Conservation (phyloP, 2,329 filamentous ascomycete genomes). For the Diaporthe nobilis region DNA sequence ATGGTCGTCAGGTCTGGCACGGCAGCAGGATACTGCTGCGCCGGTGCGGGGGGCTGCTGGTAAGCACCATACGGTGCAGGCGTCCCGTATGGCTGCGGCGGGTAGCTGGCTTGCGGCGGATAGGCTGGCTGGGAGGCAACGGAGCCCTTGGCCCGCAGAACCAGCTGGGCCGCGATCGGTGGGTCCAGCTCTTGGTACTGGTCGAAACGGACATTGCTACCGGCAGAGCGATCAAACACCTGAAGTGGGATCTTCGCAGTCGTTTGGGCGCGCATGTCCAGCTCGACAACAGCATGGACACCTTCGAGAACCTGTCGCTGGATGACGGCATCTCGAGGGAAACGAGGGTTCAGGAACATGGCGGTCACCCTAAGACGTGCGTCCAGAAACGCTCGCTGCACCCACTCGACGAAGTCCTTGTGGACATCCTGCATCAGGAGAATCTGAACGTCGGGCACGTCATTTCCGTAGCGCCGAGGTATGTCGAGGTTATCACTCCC, state of each 20-base stretch:
- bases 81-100: slow-evolving; percentile 44
- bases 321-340: slow-evolving; percentile 84
- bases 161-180: slow-evolving; percentile 82
- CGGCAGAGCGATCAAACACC: slow-evolving; percentile 85
- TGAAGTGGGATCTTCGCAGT: slow-evolving; percentile 84
- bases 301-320: slow-evolving; percentile 90
- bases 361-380: slow-evolving; percentile 83
- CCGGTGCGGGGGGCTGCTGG: slow-evolving; percentile 51
- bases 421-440: slow-evolving; percentile 84
- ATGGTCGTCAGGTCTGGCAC: slow-evolving; percentile 71
- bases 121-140: slow-evolving; percentile 44
- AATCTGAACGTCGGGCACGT: slow-evolving; percentile 92
- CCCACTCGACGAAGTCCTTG: slow-evolving; percentile 85
- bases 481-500: slow-evolving; percentile 77
- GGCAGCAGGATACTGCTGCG: slow-evolving; percentile 48
- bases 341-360: slow-evolving; percentile 82
- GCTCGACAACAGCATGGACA: slow-evolving; percentile 85
- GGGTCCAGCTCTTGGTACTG: slow-evolving; percentile 90
- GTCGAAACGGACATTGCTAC: slow-evolving; percentile 86
- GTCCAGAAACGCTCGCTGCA: slow-evolving; percentile 81
- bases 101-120: slow-evolving; percentile 52
- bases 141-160: slow-evolving; percentile 75
- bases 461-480: slow-evolving; percentile 78
- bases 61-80: slow-evolving; percentile 47
- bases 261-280: slow-evolving; percentile 78